A percentile compares a stretch with the other conserved stretches of the same genome.
Evolutionary conservation across 441 rosid species (phyloP).

Genomic region (Pelargonium myrrhifolium): DNA sequence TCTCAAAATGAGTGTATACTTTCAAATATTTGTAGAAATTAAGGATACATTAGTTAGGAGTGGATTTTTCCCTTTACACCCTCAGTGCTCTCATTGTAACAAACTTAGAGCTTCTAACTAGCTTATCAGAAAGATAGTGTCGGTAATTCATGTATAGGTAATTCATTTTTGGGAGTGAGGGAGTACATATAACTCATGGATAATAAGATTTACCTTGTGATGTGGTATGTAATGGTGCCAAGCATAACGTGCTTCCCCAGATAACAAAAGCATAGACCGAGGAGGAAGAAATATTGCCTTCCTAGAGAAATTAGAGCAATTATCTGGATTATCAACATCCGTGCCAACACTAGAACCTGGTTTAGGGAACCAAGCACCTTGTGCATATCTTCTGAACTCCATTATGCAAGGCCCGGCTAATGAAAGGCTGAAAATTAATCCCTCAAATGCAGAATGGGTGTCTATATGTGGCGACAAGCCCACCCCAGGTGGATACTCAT

Average conservation of each 20-base stretch:
- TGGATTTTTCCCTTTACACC: too few relatives aligned
- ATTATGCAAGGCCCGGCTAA: constrained; percentile 93
- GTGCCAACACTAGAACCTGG: constrained; percentile 24
- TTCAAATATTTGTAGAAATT: too few relatives aligned
- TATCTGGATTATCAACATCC: constrained; percentile 30
- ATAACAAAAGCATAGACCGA: constrained; percentile 77
- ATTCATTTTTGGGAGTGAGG: too few relatives aligned
- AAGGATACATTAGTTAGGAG: too few relatives aligned
- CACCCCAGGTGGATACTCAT: constrained; percentile 89
- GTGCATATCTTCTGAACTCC: constrained; percentile 81
- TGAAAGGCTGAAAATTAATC: constrained; percentile 84
- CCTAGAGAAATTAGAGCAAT: constrained; percentile 34
- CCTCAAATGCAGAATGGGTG: constrained; percentile 94
- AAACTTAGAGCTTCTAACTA: too few relatives aligned
- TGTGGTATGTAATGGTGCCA: constrained; percentile 97
- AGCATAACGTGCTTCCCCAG: constrained; percentile 90
- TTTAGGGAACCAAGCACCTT: constrained; percentile 38
- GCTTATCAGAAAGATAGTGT: too few relatives aligned
- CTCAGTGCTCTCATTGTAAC: too few relatives aligned
- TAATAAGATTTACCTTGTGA: constrained; percentile 56
- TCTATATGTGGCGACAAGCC: constrained; percentile 96
- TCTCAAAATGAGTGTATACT: too few relatives aligned
- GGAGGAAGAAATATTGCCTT: constrained; percentile 79
- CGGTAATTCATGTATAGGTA: too few relatives aligned
- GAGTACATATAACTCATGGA: neutral